Evolutionary conservation across 257 asterid genomes (phyloP).

Genomic region (Fraxinus pennsylvanica): DNA sequence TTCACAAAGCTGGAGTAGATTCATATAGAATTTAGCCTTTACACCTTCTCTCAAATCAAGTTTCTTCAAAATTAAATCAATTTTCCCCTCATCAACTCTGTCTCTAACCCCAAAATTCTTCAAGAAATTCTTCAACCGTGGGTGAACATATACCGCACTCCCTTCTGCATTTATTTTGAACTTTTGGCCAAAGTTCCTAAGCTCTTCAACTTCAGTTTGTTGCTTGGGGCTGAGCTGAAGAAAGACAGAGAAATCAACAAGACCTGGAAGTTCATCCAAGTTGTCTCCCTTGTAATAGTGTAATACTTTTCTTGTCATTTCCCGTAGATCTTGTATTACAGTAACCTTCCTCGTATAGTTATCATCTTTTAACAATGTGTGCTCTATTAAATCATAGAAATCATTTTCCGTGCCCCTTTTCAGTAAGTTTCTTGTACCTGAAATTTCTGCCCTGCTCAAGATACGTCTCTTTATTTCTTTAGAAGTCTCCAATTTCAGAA

Average conservation of each 20-base stretch:
- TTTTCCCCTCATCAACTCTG: constrained; percentile 68
- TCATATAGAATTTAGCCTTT: constrained; percentile 76
- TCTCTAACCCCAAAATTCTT: constrained; percentile 59
- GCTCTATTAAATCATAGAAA: constrained; percentile 83
- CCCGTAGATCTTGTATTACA: constrained; percentile 82
- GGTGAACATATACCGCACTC: constrained; percentile 87
- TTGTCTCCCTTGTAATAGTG: constrained; percentile 95
- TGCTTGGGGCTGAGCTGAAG: constrained; percentile 60
- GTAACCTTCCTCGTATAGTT: constrained; percentile 66
- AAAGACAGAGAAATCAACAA: constrained; percentile 75
- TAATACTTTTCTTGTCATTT: constrained; percentile 80
- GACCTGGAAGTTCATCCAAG: constrained; percentile 94
- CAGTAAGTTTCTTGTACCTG: constrained; percentile 44
- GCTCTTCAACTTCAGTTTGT: constrained; percentile 49
- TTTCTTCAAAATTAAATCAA: constrained; percentile 52
- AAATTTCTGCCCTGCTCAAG: constrained; percentile 67
- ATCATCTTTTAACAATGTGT: constrained; percentile 65
- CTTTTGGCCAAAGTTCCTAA: constrained; percentile 48
- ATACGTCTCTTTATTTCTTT: constrained; percentile 73
- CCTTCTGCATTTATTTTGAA: constrained; percentile 78
- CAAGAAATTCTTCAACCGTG: constrained; percentile 61
- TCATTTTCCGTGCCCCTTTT: constrained; percentile 62
- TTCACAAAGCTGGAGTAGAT: constrained; percentile 86
- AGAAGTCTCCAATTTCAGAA: constrained; percentile 64
- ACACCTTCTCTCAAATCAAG: constrained; percentile 71